A percentile compares a stretch with the other conserved stretches of the same genome.
Conservation (phyloP, 352 stramenopile species). For the Globisporangium uncinulatum region DNA sequence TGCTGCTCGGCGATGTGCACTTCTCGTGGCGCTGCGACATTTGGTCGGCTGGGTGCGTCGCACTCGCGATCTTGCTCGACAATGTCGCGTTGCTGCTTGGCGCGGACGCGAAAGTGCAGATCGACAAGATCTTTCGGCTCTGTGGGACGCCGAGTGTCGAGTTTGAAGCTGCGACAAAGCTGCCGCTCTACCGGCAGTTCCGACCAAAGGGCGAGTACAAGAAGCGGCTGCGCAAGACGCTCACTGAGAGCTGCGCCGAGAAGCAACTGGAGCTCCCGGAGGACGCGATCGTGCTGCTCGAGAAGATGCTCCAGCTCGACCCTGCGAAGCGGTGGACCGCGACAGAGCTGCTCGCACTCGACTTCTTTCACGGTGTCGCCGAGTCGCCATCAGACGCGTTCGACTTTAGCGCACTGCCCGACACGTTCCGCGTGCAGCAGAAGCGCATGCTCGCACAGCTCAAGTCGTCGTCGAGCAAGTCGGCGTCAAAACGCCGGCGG, state of each 20-base stretch:
- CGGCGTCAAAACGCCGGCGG: slow-evolving; percentile 16
- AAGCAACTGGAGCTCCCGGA: slow-evolving; percentile 48
- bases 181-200: slow-evolving; percentile 46
- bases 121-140: slow-evolving; percentile 75
- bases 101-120: slow-evolving; percentile 49
- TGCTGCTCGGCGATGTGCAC: slow-evolving; percentile 59
- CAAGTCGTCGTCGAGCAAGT: slow-evolving; percentile 26
- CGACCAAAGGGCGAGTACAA: slow-evolving; percentile 75
- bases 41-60: slow-evolving; percentile 67
- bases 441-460: slow-evolving; percentile 57
- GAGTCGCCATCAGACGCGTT: slow-evolving; percentile 8
- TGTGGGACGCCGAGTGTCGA: slow-evolving; percentile 60
- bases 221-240: slow-evolving; percentile 69
- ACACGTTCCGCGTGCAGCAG: slow-evolving; percentile 50
- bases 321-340: slow-evolving; percentile 43
- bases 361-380: slow-evolving; percentile 48
- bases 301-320: slow-evolving; percentile 74
- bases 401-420: slow-evolving; percentile 36
- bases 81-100: slow-evolving; percentile 58
- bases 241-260: slow-evolving; percentile 42
- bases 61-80: slow-evolving; percentile 61
- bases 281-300: slow-evolving; percentile 56
- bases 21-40: slow-evolving; percentile 75
- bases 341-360: slow-evolving; percentile 50
- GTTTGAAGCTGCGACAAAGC: slow-evolving; percentile 44